Base-by-base conservation (phyloP, 2,329 filamentous ascomycete genomes). In the Stemphylium lycopersici region DNA sequence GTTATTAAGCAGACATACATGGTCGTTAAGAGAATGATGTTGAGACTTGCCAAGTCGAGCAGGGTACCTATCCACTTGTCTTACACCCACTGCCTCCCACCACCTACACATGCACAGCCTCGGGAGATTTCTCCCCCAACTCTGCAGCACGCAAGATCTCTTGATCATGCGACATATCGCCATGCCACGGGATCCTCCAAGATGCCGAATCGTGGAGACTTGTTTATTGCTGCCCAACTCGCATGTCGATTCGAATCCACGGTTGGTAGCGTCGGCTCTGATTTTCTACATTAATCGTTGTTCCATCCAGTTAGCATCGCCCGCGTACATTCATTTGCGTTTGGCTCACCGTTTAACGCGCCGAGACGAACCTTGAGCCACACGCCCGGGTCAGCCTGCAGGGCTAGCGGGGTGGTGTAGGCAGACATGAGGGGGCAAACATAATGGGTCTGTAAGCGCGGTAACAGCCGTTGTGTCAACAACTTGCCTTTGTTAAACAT, bases 321-420 rank as follows among this genome's bases (percentile, higher is more conserved):
- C 31, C 42, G 36, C 31, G 18, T 47, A 46, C 12, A 37, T 33
- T 38, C 32, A 29, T 18, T 31, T 42, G 36, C 41, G n/a, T 46
- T 12, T 31, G 22, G 42, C 44, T 61, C 48, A 58, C 59, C 60
- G 61, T 51, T 67, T 46, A 59, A 58, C 46, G 56, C 51, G 61
- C 62, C 59, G 55, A 58, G 58, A 16, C 20, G 20, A 26, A 38
- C 51, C 44, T 55, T 43, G 48, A 61, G 37, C 52, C 58, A 41
- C 16, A 36, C 41, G 11, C 24, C 15, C 48, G 58, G 60, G 37
- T 31, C 31, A 16, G 7, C 24, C 47, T 43, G 37, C 24, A 42
- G 13, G 43, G 34, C 29, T 36, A 6, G 43, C 29, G 36, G 36
- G 34, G 43, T 18, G 29, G n/a, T 37, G 13, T 16, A 48, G 43